Evolutionary conservation across 495 filamentous ascomycete genomes (phyloP), one percentile per base, ranked within the genome.

Genomic region (Penicillium steckii): DNA sequence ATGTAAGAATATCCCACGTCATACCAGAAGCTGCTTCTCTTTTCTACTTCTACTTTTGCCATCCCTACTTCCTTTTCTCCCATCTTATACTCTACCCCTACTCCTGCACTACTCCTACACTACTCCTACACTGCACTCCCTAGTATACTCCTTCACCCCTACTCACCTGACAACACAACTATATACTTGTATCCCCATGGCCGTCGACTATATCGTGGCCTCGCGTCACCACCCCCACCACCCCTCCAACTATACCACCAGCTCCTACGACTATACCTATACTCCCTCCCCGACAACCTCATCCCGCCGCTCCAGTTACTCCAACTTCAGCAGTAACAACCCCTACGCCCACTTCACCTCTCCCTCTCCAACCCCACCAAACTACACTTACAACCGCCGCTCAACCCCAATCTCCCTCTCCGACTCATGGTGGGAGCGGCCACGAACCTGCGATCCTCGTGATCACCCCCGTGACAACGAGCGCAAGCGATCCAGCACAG

Each of bases 331-430:
- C 55, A 72, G 62, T 57, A 66, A 67, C 53, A 73, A 71, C 49
- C 70, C 72, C 2, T 77, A 76, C 51, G 59, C 62, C 15, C 58
- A 65, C 18, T 70, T 62, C 56, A 57, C 65, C 37, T 69, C 71
- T 9, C 63, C 72, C 0, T 57, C 66, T 1, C 64, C 71, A 4
- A 62, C 64, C 1, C 41, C 42, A 1, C 52, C n/a, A n/a, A n/a
- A n/a, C n/a, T n/a, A n/a, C n/a, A n/a, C 64, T 1, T 41, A 21
- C 38, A 22, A 12, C 13, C 56, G 57, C 4, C 65, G 49, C 6
- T 61, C 67, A 25, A 56, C 62, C 17, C 70, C 72, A 21, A 38
- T 69, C 9, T 37, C 45, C 24, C 51, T 55, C 30, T 50, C 62
- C 26, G 66, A 41, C 38, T 13, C n/a, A n/a, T n/a, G n/a, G n/a